Conservation (phyloP, 1,284 basidiomycete species). For the Heterobasidion occidentale region DNA sequence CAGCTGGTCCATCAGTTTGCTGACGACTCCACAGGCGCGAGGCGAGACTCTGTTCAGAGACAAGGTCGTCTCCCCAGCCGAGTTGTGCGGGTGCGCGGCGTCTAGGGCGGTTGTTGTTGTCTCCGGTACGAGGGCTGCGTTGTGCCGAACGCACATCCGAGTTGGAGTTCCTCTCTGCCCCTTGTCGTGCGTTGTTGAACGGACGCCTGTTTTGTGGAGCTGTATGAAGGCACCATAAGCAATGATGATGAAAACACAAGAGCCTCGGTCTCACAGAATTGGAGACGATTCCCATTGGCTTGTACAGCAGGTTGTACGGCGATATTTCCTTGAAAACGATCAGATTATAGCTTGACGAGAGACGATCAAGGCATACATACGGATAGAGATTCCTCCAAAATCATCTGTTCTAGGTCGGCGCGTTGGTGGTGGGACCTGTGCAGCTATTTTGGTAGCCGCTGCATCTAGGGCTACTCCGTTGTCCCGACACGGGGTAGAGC, state of each 20-base stretch:
- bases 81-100: too few species aligned
- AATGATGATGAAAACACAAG: not conserved
- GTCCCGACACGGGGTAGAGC: not conserved
- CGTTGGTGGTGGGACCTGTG: not conserved
- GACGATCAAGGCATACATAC: not conserved
- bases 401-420: not conserved
- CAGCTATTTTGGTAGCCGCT: not conserved
- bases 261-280: not conserved
- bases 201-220: too few species aligned
- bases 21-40: not conserved
- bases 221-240: not conserved
- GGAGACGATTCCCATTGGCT: not conserved
- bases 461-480: not conserved
- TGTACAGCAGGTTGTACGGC: too few species aligned
- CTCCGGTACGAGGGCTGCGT: too few species aligned
- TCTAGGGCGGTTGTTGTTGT: too few species aligned
- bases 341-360: not conserved
- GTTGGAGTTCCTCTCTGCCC: too few species aligned
- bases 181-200: too few species aligned
- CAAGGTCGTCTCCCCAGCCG: not conserved
- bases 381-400: conserved; percentile 1
- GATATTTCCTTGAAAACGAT: not conserved
- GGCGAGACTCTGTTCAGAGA: not conserved
- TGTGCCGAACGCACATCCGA: too few species aligned
- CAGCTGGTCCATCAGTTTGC: too few species aligned